phyloP scores from a whole-genome alignment of 2,329 filamentous ascomycete genomes.

The Sphaerulina vaccinii region DNA sequence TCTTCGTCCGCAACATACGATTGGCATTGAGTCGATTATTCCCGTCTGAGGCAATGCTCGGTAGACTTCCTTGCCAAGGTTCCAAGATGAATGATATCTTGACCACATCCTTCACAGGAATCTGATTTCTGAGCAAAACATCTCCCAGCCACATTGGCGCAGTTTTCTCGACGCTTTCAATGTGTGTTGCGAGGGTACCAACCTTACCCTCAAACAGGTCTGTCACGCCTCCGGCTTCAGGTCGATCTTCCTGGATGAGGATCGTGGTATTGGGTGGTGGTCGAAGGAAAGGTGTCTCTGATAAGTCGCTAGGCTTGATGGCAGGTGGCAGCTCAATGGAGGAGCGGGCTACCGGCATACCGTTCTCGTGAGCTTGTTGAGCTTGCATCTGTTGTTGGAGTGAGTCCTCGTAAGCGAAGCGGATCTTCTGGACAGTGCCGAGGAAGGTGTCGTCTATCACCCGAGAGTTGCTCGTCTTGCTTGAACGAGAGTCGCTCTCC shows the following conservation, averaged over 20 bases:
- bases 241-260: conserved; percentile 64
- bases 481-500: conserved; percentile 60
- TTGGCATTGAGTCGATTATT: conserved; percentile 95
- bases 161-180: conserved; percentile 78
- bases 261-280: conserved; percentile 64
- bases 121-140: conserved; percentile 75
- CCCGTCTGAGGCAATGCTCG: conserved; percentile 71
- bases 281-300: conserved; percentile 74
- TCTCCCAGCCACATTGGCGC: conserved; percentile 93
- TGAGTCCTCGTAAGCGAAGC: conserved; percentile 69
- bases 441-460: conserved; percentile 73
- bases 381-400: conserved; percentile 49
- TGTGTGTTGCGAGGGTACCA: conserved; percentile 70
- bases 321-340: conserved; percentile 55
- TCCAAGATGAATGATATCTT: conserved; percentile 95
- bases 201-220: conserved; percentile 92
- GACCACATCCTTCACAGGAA: conserved; percentile 83
- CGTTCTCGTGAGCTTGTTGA: conserved; percentile 35
- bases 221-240: conserved; percentile 64
- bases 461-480: conserved; percentile 62
- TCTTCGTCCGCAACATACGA: conserved; percentile 91
- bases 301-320: conserved; percentile 67
- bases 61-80: conserved; percentile 71
- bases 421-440: conserved; percentile 71
- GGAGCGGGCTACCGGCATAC: conserved; percentile 36